Percentiles rank a stretch among this genome's conserved stretches.
Conservation (phyloP, 345 rosid species). For the Dipteronia sinensis region DNA sequence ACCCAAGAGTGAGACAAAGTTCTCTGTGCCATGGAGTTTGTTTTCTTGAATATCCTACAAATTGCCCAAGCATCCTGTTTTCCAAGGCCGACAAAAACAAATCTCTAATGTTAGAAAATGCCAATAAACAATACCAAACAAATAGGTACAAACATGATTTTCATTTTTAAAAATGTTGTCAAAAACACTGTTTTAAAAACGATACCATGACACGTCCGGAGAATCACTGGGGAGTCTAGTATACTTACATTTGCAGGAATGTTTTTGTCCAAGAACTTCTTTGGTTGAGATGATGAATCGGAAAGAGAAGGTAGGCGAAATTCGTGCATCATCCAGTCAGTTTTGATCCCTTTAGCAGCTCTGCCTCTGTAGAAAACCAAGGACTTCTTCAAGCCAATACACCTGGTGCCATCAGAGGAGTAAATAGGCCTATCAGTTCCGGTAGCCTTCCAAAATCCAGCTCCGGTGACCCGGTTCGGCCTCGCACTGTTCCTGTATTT, state of each 20-base stretch:
- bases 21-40: slow-evolving; percentile 70
- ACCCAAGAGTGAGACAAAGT: slow-evolving; percentile 62
- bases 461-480: slow-evolving; percentile 92
- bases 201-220: too few relatives aligned
- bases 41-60: slow-evolving; percentile 92
- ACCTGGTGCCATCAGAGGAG: slow-evolving; percentile 65
- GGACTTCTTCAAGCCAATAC: slow-evolving; percentile 93
- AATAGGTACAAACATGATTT: too few relatives aligned
- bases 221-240: not conserved
- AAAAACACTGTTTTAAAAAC: too few relatives aligned
- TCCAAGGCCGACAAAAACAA: not conserved
- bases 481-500: slow-evolving; percentile 89
- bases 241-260: slow-evolving; percentile 62
- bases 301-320: slow-evolving; percentile 78
- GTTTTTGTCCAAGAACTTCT: slow-evolving; percentile 58
- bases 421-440: slow-evolving; percentile 97
- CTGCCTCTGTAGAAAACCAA: slow-evolving; percentile 90
- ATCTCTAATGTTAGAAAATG: not conserved
- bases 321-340: slow-evolving; percentile 99
- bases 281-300: slow-evolving; percentile 53
- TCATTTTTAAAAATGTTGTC: too few relatives aligned
- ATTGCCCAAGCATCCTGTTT: slow-evolving; percentile 94
- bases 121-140: too few relatives aligned
- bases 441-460: slow-evolving; percentile 97
- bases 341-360: slow-evolving; percentile 91